These are phyloP conservation scores for Phyllosticta citribraziliensis DNA, from an alignment of 2,329 filamentous ascomycete genomes.

Conservation along the genomic window DNA sequence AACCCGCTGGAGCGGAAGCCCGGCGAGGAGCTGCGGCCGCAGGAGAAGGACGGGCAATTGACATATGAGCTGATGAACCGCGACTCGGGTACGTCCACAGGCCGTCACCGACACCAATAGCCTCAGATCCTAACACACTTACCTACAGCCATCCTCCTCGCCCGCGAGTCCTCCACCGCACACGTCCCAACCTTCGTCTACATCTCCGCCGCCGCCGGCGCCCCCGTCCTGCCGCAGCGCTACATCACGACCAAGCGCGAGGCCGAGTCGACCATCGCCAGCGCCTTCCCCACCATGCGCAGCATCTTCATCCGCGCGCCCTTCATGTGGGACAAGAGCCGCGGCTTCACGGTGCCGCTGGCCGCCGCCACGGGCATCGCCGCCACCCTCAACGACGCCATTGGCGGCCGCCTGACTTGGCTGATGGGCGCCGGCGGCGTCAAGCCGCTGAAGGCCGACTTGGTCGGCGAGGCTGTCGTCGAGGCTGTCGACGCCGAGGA, in stretches of 20 bases:
- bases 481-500: conserved; percentile 70
- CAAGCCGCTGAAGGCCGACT: conserved; percentile 79
- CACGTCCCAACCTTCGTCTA: conserved; percentile 67
- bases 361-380: conserved; percentile 68
- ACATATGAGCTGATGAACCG: conserved; percentile 98
- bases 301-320: conserved; percentile 74
- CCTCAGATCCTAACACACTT: background rate
- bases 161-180: conserved; percentile 59
- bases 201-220: conserved; percentile 79
- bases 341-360: conserved; percentile 74
- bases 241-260: conserved; percentile 91
- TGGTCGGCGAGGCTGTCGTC: conserved; percentile 80
- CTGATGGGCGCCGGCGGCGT: conserved; percentile 74
- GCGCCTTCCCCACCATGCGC: conserved; percentile 64
- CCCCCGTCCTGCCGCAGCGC: conserved; percentile 70
- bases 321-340: conserved; percentile 79
- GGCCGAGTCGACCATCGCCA: conserved; percentile 68
- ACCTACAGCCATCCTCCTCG: conserved; percentile 62
- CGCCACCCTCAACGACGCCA: conserved; percentile 64
- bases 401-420: conserved; percentile 64
- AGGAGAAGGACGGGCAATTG: conserved; percentile 63
- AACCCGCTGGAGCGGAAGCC: conserved; percentile 59
- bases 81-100: conserved; percentile 47
- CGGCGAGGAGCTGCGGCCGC: conserved; percentile 50
- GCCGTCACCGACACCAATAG: too few relatives aligned